Base-by-base conservation (phyloP, 768 basidiomycete genomes). In the Leucosporidium creatinivorum region DNA sequence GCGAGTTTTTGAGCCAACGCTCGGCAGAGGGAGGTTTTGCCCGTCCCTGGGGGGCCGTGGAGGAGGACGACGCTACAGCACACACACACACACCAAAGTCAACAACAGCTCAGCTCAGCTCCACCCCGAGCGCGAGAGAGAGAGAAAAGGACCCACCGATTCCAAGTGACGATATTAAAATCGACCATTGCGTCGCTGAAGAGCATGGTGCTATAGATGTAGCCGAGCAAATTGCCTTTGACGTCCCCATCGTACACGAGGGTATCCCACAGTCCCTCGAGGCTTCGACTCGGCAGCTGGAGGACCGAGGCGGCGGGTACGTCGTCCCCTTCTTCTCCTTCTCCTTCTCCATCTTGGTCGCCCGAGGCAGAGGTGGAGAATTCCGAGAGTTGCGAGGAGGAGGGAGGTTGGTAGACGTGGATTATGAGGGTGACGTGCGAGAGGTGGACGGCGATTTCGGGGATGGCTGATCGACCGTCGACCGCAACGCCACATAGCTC, bases 1-100 rank as follows among this genome's bases (percentile, higher is more conserved):
- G 93, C 86, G 15, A 98, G 82, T 74, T 98, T 99, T 73, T 99
- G 96, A 1, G 96, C 92, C 9, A 99, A 82, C 15, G 94, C 94
- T 51, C 92, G 85, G 76, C 93, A 97, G 2, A 99, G 81, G 1
- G 90, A 92, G 0, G 96, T 98, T 80, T 99, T 98, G 18, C 96
- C 94, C 2, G 96, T 75, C 0, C 96, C 96, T 2, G 96, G 96
- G 28, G 96, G 96, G 0, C 96, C 96, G 76, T 98, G 93, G 19
- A 99, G 81, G 12, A 99, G 80, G 1, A 97, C 89, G 19, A 99
- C 87, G 3, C 82, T 82, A 62, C 3, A 25, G 15, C 31, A 9
- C n/a, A n/a, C n/a, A n/a, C n/a, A n/a, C n/a, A n/a, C n/a, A n/a
- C n/a, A n/a, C n/a, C n/a, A n/a, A n/a, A n/a, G n/a, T n/a, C n/a